Conservation (phyloP, 352 stramenopile species). For the Pythium chondricola region DNA sequence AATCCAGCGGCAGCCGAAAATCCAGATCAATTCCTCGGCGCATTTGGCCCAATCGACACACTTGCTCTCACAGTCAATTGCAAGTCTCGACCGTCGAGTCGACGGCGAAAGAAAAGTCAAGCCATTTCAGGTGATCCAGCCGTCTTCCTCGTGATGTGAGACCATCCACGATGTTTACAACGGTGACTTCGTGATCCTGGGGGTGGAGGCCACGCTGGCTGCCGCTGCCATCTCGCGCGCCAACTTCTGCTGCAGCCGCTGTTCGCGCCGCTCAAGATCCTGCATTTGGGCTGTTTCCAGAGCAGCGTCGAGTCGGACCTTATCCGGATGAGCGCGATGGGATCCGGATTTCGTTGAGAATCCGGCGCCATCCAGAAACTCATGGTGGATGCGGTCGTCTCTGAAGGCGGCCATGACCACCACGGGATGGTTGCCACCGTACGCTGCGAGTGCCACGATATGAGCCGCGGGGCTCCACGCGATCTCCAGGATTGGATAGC, state of each 20-base stretch:
- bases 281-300: background rate
- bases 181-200: background rate
- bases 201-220: background rate
- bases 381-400: slow-evolving; percentile 16
- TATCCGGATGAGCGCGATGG: background rate
- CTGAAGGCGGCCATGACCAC: slow-evolving; percentile 50
- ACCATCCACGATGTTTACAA: no score
- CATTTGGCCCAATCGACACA: no score
- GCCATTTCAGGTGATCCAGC: background rate
- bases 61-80: no score
- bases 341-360: background rate
- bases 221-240: slow-evolving; percentile 6
- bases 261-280: slow-evolving; percentile 25
- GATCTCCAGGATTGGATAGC: slow-evolving; percentile 42
- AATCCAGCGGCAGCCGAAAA: no score
- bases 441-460: slow-evolving; percentile 56
- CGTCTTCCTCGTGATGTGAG: no score
- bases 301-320: no score
- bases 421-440: slow-evolving; percentile 55
- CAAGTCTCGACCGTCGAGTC: no score
- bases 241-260: slow-evolving; percentile 42
- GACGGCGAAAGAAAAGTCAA: background rate
- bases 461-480: slow-evolving; percentile 56
- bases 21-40: no score
- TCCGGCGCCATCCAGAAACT: background rate